These are phyloP conservation scores for Pichia sp. DNA, from an alignment of 1,139 yeast species.

Conservation along the genomic window DNA sequence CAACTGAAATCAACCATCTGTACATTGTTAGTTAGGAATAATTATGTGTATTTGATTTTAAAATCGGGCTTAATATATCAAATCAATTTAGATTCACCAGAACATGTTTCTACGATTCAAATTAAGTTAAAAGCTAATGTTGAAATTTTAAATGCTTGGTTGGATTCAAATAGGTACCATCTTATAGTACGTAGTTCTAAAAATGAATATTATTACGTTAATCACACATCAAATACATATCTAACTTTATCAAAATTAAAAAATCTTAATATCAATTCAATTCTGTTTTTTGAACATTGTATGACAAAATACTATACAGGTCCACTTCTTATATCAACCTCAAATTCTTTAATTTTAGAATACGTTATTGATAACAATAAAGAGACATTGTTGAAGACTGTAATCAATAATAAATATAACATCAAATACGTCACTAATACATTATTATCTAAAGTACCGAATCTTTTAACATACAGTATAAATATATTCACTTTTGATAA, in stretches of 20 bases:
- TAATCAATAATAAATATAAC: slow-evolving; percentile 29
- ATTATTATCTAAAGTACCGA: not conserved
- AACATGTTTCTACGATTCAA: slow-evolving; percentile 37
- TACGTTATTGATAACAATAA: slow-evolving; percentile 37
- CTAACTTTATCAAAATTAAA: slow-evolving; percentile 38
- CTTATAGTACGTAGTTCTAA: slow-evolving; percentile 40
- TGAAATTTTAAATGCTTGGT: slow-evolving; percentile 34
- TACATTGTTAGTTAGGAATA: slow-evolving; percentile 41
- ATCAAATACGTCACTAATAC: slow-evolving; percentile 8
- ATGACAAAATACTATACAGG: slow-evolving; percentile 36
- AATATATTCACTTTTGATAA: slow-evolving; percentile 5
- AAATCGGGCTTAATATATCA: slow-evolving; percentile 40
- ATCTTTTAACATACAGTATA: slow-evolving; percentile 4
- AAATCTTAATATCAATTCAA: slow-evolving; percentile 35
- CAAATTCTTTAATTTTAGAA: slow-evolving; percentile 42
- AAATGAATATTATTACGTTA: slow-evolving; percentile 41
- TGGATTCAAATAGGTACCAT: slow-evolving; percentile 46
- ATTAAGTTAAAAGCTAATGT: slow-evolving; percentile 24
- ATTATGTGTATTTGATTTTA: slow-evolving; percentile 43
- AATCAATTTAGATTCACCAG: slow-evolving; percentile 50
- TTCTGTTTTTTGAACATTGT: slow-evolving; percentile 39
- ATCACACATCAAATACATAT: slow-evolving; percentile 33
- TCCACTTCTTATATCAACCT: slow-evolving; percentile 43
- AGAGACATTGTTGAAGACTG: slow-evolving; percentile 36
- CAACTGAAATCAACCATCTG: slow-evolving; percentile 36